A percentile compares a stretch with the other conserved stretches of the same genome.
Evolutionary conservation across 2,329 filamentous ascomycete species (phyloP).

Genomic region (Aspergillus melleus): DNA sequence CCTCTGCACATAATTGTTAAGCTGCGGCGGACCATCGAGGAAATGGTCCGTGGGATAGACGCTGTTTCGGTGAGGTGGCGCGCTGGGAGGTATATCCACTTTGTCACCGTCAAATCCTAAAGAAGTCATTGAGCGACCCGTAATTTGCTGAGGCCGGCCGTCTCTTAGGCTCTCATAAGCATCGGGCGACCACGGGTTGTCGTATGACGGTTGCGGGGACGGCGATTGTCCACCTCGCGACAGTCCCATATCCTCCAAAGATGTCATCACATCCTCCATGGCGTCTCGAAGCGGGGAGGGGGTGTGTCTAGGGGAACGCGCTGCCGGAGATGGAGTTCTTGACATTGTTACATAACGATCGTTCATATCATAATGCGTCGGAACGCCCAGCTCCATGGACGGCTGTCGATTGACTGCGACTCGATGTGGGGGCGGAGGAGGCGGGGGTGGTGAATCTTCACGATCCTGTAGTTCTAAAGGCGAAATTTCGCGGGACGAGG

Average conservation of each 20-base stretch:
- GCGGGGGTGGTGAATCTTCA: conserved; percentile 76
- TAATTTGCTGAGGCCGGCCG: conserved; percentile 32
- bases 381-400: conserved; percentile 28
- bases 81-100: conserved; percentile 59
- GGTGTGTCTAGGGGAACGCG: conserved; percentile 69
- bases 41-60: conserved; percentile 37
- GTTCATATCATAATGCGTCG: conserved; percentile 40
- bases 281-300: conserved; percentile 90
- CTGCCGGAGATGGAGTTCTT: conserved; percentile 51
- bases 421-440: conserved; percentile 77
- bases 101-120: conserved; percentile 63
- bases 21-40: conserved; percentile 63
- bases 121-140: conserved; percentile 67
- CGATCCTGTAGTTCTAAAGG: conserved; percentile 46
- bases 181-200: conserved; percentile 84
- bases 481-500: conserved; percentile 25
- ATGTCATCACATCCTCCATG: conserved; percentile 98
- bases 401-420: conserved; percentile 50
- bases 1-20: conserved; percentile 83
- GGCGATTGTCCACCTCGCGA: conserved; percentile 52
- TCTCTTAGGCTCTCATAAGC: conserved; percentile 64
- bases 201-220: conserved; percentile 55
- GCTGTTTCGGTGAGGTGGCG: conserved; percentile 52
- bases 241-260: conserved; percentile 80
- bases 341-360: conserved; percentile 40